A percentile compares a stretch with the other conserved stretches of the same genome.
Evolutionary conservation across 345 rosid genomes (phyloP).

Genomic region (Erucastrum elatum): DNA sequence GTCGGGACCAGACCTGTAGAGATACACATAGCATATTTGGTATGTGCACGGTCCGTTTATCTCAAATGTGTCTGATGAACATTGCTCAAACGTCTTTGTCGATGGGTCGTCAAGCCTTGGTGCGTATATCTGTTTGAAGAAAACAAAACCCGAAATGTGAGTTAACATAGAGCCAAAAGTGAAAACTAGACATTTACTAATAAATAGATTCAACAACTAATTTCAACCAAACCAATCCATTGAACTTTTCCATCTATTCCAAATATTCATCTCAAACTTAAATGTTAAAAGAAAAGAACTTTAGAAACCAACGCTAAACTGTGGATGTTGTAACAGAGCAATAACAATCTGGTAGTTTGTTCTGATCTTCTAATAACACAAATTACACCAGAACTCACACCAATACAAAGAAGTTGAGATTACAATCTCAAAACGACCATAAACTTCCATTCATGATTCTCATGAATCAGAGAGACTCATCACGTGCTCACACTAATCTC

Average conservation of each 20-base stretch:
- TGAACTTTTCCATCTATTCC: not conserved
- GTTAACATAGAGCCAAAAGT: not conserved
- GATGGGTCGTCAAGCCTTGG: conserved; percentile 78
- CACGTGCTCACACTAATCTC: not conserved
- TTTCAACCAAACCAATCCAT: conserved; percentile 2
- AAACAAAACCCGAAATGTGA: not conserved
- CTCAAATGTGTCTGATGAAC: conserved; percentile 76
- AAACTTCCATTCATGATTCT: not conserved
- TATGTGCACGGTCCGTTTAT: conserved; percentile 74
- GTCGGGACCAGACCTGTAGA: conserved; percentile 74
- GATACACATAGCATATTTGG: conserved; percentile 73
- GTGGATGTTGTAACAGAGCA: not conserved
- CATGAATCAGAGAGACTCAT: not conserved
- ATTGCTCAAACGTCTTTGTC: conserved; percentile 58
- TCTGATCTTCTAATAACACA: not conserved
- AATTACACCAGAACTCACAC: not conserved
- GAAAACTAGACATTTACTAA: not conserved
- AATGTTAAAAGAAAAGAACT: not conserved
- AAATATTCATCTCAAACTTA: not conserved
- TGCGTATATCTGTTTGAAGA: conserved; percentile 60
- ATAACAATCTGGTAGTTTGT: not conserved
- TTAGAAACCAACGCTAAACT: not conserved
- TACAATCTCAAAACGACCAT: not conserved
- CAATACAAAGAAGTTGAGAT: not conserved
- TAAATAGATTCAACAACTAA: not conserved